phyloP scores from a whole-genome alignment of 73 alveolate genomes.

The Paramecium pentaurelia region DNA sequence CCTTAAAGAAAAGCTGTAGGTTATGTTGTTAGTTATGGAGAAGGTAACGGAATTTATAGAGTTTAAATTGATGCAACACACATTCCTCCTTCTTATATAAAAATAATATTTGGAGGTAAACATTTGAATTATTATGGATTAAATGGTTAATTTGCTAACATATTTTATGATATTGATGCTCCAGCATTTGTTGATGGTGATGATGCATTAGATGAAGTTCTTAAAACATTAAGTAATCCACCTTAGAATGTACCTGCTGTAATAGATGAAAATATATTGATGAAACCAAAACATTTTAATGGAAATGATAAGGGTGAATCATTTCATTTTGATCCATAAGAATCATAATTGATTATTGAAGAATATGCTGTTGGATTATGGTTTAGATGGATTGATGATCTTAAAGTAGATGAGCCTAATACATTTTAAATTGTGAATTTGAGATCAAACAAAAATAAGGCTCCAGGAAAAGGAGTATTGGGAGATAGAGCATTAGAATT shows the following conservation, averaged over 20 bases:
- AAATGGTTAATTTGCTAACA: conserved; percentile 30
- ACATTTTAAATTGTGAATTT: conserved; percentile 24
- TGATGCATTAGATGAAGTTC: neutral
- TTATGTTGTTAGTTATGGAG: conserved; percentile 4
- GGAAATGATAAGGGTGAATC: conserved; percentile 27
- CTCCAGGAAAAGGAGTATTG: conserved; percentile 4
- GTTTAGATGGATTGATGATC: conserved; percentile 44
- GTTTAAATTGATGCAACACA: neutral
- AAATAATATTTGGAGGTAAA: conserved; percentile 28
- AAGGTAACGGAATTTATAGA: neutral
- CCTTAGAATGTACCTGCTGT: neutral
- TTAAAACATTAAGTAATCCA: neutral
- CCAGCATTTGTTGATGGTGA: conserved; percentile 43
- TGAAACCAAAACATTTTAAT: neutral
- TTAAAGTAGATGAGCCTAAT: conserved; percentile 16
- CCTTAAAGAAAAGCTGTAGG: conserved; percentile 28
- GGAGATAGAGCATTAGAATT: conserved; percentile 50
- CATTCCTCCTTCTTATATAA: conserved; percentile 11
- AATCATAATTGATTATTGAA: neutral
- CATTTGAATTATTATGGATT: neutral
- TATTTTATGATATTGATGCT: conserved; percentile 33
- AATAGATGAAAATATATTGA: neutral
- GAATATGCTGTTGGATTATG: conserved; percentile 33
- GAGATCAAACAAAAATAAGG: neutral
- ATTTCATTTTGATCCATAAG: neutral